Evolutionary conservation across 2,329 filamentous ascomycete genomes (phyloP), one percentile per base, ranked within the genome.

Genomic region (Sphaerostilbella broomeana): DNA sequence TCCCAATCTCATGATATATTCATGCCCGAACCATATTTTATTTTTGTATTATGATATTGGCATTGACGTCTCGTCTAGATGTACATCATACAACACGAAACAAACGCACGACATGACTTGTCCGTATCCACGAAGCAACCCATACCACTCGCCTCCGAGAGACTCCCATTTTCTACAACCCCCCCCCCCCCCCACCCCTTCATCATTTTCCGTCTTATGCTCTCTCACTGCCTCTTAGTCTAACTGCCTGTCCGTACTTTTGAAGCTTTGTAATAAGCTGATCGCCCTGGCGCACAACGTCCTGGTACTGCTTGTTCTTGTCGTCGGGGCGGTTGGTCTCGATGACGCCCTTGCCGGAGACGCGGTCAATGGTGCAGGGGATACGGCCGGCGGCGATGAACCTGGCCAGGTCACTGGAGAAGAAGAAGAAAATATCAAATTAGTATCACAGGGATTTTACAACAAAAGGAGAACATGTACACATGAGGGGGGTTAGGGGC

Each of bases 301-400:
- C 92, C 54, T 89, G 85, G 67, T 98, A 98, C 69, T 98, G 92
- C 76, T 95, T 95, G 75, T 97, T 97, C 81, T 98, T 98, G 70
- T 95, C 89, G 61, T 97, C 92, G 7, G 90, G 89, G 39, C 92
- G 78, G 69, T 95, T 95, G 30, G 92, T 98, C 75, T 97, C 92
- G 55, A 98, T 97, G 52, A 97, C 85, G 37, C 90, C 90, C 63
- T 94, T 92, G 51, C 90, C 92, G 44, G 89, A 86, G 49, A 98
- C 92, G 39, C 92, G 86, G 67, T 98, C 92, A 54, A 98, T 97
- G 17, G 89, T 97, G 73, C 92, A 97, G 37, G 89, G 82, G 57
- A 98, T 90, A 53, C 90, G 83, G 59, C 90, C 87, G 48, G 81
- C 88, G 12, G 92, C 92, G 57, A 98, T 97, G 67, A 98, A 98